Evolutionary conservation across 2,329 filamentous ascomycete species (phyloP), one percentile per base, ranked within the genome.

Genomic region (Phaeosphaeria sp.): DNA sequence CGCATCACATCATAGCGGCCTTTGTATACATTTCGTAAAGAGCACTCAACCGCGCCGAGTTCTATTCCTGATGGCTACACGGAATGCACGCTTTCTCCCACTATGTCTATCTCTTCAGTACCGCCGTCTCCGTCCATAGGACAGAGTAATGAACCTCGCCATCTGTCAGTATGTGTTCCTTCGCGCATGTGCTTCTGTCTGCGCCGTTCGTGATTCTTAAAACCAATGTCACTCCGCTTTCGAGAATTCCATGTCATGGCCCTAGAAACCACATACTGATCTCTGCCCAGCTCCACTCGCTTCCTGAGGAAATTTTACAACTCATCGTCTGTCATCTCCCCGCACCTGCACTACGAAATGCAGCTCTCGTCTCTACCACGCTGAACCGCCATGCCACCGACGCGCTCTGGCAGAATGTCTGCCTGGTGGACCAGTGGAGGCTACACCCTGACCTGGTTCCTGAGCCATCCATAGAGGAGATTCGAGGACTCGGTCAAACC

Each of bases 271-370:
- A 3, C 20, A 11, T 21, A 20, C 41, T 18, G 7, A 21, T 18
- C 41, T 21, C 7, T 18, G n/a, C 41, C 17, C 61, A 72, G 71
- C 64, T 75, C 36, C 66, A 71, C 55, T 60, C 57, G 18, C 75
- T 82, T 2, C 80, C 80, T 1, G 72, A 76, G 36, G 80, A 82
- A 60, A 72, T 82, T 1, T 61, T 81, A 10, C 72, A 77, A 53
- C 71, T 77, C 33, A 72, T 81, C 43, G 61, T 79, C n/a, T 64
- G 69, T 27, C 68, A 70, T 36, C 67, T 82, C 20, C 54, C 70
- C 23, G 63, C 64, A 0, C 6, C 55, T n/a, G 65, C 73, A 43
- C 72, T 80, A 36, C 64, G 61, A 46, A 58, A 60, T 3, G 58
- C 77, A 15, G 75, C 73, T 33, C 72, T 76, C 50, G 65, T 72